Percentiles rank a stretch among this genome's conserved stretches.
Evolutionary conservation across 2,329 filamentous ascomycete species (phyloP).

Genomic region (Fusarium solani-melongenae): DNA sequence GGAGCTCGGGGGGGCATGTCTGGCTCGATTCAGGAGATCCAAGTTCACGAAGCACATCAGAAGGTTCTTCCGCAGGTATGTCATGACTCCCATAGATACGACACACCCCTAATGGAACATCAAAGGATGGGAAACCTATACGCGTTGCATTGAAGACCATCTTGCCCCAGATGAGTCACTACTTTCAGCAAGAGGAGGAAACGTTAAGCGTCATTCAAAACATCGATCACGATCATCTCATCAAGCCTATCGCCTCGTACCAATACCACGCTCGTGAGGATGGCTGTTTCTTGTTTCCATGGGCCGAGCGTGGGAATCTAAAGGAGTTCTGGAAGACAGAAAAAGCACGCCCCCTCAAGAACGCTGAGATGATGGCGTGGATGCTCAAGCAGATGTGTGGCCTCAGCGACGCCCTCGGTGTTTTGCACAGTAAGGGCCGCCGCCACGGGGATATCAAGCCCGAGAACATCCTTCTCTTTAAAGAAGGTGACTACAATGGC

Average conservation of each 20-base stretch:
- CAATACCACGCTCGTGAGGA: not conserved
- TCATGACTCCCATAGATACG: too few species aligned
- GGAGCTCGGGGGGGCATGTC: accelerated
- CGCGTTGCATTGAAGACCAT: not conserved
- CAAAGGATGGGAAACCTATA: not conserved
- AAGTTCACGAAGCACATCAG: not conserved
- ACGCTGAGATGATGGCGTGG: not conserved
- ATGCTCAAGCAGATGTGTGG: conserved; percentile 1
- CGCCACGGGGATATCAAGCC: conserved; percentile 9
- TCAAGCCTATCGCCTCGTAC: conserved; percentile 8
- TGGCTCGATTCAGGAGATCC: not conserved
- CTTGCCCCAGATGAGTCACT: not conserved
- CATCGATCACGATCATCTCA: not conserved
- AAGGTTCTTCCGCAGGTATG: not conserved
- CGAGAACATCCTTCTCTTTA: not conserved
- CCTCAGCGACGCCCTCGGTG: not conserved
- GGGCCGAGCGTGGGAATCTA: conserved; percentile 5
- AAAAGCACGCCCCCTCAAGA: accelerated
- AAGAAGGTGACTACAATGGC: not conserved
- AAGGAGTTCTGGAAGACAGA: not conserved
- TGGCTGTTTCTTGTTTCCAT: conserved; percentile 1
- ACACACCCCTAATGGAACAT: not conserved
- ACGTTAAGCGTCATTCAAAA: not conserved
- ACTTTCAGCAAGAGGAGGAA: not conserved
- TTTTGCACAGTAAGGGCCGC: not conserved